A percentile compares a stretch with the other conserved stretches of the same genome.
phyloP scores from a whole-genome alignment of 2,329 filamentous ascomycete species.

The Catunica adiposa region DNA sequence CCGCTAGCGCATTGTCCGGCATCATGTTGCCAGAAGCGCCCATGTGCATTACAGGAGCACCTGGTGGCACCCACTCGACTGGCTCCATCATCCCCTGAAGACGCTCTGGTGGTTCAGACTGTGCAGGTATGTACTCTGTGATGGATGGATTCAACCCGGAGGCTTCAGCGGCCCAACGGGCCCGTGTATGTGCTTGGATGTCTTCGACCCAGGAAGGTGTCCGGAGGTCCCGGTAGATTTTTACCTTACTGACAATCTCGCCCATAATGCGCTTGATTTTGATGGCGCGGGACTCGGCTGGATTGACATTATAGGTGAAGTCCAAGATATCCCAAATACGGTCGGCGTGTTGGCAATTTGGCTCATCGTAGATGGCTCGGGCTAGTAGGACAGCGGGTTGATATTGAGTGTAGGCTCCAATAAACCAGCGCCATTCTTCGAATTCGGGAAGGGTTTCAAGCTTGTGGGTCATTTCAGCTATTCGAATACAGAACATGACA shows the following conservation, averaged over 20 bases:
- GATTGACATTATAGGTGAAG: constrained; percentile 50
- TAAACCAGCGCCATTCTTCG: constrained; percentile 51
- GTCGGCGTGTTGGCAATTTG: constrained; percentile 39
- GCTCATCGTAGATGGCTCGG: constrained; percentile 46
- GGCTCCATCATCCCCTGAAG: neutral
- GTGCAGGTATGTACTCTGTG: neutral
- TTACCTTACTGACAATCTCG: constrained; percentile 18
- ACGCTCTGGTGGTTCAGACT: neutral
- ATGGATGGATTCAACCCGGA: neutral
- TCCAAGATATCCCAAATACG: constrained; percentile 57
- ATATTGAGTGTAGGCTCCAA: constrained; percentile 55
- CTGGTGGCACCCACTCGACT: too few species aligned
- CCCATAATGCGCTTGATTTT: constrained; percentile 28
- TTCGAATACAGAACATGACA: constrained; percentile 40
- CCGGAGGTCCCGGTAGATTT: constrained; percentile 12
- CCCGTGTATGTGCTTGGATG: neutral
- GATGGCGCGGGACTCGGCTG: constrained; percentile 26
- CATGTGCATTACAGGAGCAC: too few species aligned
- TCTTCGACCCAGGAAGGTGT: constrained; percentile 7
- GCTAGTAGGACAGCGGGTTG: constrained; percentile 54
- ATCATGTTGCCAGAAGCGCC: too few species aligned
- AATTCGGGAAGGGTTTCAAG: constrained; percentile 31
- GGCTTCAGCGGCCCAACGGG: neutral
- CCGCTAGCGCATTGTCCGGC: neutral
- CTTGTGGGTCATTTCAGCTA: constrained; percentile 31